Evolutionary conservation across 768 basidiomycete species (phyloP).

Genomic region (Leucosporidium scottii): DNA sequence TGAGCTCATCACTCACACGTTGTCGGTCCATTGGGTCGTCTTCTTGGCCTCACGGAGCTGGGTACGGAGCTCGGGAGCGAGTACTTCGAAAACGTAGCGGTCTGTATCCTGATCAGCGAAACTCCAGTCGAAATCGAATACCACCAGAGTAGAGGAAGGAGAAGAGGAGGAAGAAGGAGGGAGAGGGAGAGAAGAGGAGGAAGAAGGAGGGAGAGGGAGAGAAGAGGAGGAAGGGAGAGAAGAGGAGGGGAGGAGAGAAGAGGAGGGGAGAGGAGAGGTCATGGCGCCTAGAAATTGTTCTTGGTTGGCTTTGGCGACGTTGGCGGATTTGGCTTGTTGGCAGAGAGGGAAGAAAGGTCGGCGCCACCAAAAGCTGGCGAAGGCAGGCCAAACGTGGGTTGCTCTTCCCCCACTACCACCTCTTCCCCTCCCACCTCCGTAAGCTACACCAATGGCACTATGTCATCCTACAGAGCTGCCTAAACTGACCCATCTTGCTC

Average conservation of each 20-base stretch:
- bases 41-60: slow-evolving; percentile 63
- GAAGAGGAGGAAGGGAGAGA: too few species aligned
- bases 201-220: too few species aligned
- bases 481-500: slow-evolving; percentile 5
- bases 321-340: too few species aligned
- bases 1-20: slow-evolving; percentile 57
- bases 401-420: background rate
- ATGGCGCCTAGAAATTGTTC: too few species aligned
- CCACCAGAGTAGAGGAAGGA: slow-evolving; percentile 51
- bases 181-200: background rate
- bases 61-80: slow-evolving; percentile 73
- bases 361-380: background rate
- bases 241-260: too few species aligned
- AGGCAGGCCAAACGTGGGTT: background rate
- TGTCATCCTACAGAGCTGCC: background rate
- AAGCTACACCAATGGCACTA: background rate
- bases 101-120: slow-evolving; percentile 78
- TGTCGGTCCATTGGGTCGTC: slow-evolving; percentile 79
- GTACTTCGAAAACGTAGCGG: slow-evolving; percentile 70
- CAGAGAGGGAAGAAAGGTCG: background rate
- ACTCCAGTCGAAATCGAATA: slow-evolving; percentile 97
- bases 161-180: background rate
- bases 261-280: too few species aligned
- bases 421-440: too few species aligned
- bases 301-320: too few species aligned